These are phyloP conservation scores for Lithocarpus polystachyus DNA, from an alignment of 306 rosid genomes.

Conservation along the genomic window DNA sequence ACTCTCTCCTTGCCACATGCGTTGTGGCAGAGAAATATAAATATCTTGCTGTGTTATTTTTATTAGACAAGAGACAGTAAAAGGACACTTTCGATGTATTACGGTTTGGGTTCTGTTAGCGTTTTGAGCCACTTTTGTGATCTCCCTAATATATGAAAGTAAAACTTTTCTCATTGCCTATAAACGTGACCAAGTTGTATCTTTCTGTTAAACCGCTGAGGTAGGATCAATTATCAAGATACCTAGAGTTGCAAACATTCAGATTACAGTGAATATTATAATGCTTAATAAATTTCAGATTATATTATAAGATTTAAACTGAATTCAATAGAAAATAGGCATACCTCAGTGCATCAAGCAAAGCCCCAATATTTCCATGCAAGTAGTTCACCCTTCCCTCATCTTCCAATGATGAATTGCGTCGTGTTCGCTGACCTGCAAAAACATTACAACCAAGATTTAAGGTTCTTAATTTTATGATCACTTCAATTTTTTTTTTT, in stretches of 20 bases:
- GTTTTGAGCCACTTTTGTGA: too few species aligned
- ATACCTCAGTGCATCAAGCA: constrained; percentile 52
- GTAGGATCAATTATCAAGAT: neutral
- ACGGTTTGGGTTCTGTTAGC: too few species aligned
- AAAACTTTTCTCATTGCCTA: neutral
- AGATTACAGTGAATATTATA: neutral
- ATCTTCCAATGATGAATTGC: constrained; percentile 57
- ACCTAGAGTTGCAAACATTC: neutral
- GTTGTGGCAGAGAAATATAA: too few species aligned
- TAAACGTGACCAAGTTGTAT: too few species aligned
- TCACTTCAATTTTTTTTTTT: too few species aligned
- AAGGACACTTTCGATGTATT: too few species aligned
- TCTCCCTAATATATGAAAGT: too few species aligned
- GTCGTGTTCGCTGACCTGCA: constrained; percentile 46
- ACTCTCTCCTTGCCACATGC: too few species aligned
- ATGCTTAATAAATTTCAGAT: neutral
- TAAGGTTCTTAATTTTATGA: neutral
- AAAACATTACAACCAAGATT: neutral
- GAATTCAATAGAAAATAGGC: neutral
- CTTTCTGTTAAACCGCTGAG: neutral
- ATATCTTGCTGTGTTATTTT: too few species aligned
- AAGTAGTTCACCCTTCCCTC: constrained; percentile 47
- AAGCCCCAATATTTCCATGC: constrained; percentile 31
- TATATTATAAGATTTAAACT: neutral
- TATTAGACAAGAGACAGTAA: too few species aligned